Percentiles rank a stretch among this genome's conserved stretches.
Conservation (phyloP, 2,329 filamentous ascomycete species). For the Epicoccum sorghinum region DNA sequence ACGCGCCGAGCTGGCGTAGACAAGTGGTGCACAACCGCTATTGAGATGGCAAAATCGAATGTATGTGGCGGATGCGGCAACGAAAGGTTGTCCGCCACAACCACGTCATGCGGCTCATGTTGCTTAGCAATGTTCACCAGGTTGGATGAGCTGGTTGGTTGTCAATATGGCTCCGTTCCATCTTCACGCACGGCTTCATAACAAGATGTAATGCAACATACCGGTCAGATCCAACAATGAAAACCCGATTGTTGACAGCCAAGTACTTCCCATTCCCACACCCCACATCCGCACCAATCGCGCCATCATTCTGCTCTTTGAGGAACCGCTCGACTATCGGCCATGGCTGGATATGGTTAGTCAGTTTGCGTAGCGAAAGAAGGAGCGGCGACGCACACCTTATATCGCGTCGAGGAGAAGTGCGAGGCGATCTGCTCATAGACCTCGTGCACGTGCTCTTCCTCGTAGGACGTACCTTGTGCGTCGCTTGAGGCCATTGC, state of each 20-base stretch:
- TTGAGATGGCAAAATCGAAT: constrained; percentile 91
- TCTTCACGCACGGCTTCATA: neutral
- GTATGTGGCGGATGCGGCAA: constrained; percentile 72
- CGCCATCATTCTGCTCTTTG: constrained; percentile 66
- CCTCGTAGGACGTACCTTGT: constrained; percentile 71
- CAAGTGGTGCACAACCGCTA: constrained; percentile 93
- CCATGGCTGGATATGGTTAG: constrained; percentile 70
- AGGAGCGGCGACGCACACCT: constrained; percentile 54
- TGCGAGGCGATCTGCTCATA: constrained; percentile 87
- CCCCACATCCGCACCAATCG: constrained; percentile 86
- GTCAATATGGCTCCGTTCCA: neutral
- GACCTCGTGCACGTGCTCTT: constrained; percentile 85
- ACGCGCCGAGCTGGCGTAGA: constrained; percentile 76
- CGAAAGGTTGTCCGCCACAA: constrained; percentile 82
- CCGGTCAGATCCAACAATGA: constrained; percentile 85
- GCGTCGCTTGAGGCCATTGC: constrained; percentile 29
- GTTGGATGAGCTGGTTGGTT: constrained; percentile 58
- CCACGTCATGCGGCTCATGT: constrained; percentile 66
- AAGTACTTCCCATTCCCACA: constrained; percentile 98
- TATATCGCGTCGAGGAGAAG: constrained; percentile 79
- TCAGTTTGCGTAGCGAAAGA: constrained; percentile 5
- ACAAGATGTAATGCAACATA: constrained; percentile 53
- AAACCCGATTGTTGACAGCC: constrained; percentile 75
- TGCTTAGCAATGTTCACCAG: constrained; percentile 62
- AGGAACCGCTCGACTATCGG: constrained; percentile 86